A percentile compares a stretch with the other conserved stretches of the same genome.
These are phyloP conservation scores for Echinosophora koreensis DNA, from an alignment of 306 rosid genomes.

Conservation along the genomic window DNA sequence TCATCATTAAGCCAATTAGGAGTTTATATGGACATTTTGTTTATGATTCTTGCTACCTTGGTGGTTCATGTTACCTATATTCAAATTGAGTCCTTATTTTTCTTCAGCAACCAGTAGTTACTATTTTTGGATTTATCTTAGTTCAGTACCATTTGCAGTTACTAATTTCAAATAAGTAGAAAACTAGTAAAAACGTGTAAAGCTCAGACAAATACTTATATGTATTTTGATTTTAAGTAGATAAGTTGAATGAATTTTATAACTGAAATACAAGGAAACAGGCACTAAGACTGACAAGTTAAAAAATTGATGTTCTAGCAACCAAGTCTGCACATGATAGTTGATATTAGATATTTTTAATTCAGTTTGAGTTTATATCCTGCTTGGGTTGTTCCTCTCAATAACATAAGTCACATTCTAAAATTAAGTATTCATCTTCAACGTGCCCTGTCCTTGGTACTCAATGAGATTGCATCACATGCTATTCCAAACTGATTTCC, in stretches of 20 bases:
- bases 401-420: neutral
- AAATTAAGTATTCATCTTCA: neutral
- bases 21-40: constrained; percentile 20
- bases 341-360: neutral
- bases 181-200: neutral
- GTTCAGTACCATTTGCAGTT: constrained; percentile 17
- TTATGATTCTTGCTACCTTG: neutral
- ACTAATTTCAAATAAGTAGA: constrained; percentile 24
- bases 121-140: neutral
- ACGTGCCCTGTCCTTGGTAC: neutral
- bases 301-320: neutral
- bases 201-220: neutral
- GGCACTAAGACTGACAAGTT: neutral
- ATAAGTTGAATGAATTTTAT: constrained; percentile 2
- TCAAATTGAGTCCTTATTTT: constrained; percentile 3
- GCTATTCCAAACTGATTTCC: neutral
- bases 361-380: neutral
- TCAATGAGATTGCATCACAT: constrained; percentile 11
- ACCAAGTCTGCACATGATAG: neutral
- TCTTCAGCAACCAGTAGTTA: neutral
- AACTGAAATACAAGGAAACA: constrained; percentile 1
- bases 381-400: constrained; percentile 11
- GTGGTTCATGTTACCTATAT: neutral
- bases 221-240: neutral
- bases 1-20: constrained; percentile 11